A percentile compares a stretch with the other conserved stretches of the same genome.
Evolutionary conservation across 1,284 basidiomycete genomes (phyloP).

Genomic region (Apiotrichum mycotoxinovorans): DNA sequence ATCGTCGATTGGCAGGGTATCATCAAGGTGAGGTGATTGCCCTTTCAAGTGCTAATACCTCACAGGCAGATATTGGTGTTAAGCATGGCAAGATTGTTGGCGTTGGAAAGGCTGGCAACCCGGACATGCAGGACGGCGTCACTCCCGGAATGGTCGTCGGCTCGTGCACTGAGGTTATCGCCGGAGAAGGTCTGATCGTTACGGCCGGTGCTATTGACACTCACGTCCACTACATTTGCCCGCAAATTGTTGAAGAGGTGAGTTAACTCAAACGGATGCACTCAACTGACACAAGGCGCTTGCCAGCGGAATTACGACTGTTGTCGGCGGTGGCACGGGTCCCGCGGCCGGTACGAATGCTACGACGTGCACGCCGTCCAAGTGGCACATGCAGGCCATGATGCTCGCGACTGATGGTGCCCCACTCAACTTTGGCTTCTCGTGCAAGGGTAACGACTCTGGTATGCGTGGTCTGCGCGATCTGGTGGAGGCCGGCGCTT

Average conservation of each 20-base stretch:
- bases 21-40: constrained; percentile 65
- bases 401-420: constrained; percentile 80
- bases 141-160: constrained; percentile 73
- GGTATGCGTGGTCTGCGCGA: constrained; percentile 69
- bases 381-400: constrained; percentile 83
- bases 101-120: constrained; percentile 96
- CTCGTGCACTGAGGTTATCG: constrained; percentile 80
- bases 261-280: constrained; percentile 52
- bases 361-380: constrained; percentile 90
- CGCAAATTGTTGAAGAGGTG: constrained; percentile 67
- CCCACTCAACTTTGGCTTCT: constrained; percentile 89
- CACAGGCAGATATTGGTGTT: constrained; percentile 92
- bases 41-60: not conserved
- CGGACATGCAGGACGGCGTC: constrained; percentile 84
- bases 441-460: constrained; percentile 91
- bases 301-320: constrained; percentile 67
- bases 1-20: constrained; percentile 95
- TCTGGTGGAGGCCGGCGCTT: constrained; percentile 80
- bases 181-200: constrained; percentile 88
- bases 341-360: constrained; percentile 86
- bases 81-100: constrained; percentile 78
- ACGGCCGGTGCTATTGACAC: constrained; percentile 92
- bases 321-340: constrained; percentile 91
- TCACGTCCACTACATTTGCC: constrained; percentile 91
- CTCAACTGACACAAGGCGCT: constrained; percentile 38